Percentiles rank a stretch among this genome's conserved stretches.
These are phyloP conservation scores for Moricandia arvensis DNA, from an alignment of 345 rosid species.

Conservation along the genomic window DNA sequence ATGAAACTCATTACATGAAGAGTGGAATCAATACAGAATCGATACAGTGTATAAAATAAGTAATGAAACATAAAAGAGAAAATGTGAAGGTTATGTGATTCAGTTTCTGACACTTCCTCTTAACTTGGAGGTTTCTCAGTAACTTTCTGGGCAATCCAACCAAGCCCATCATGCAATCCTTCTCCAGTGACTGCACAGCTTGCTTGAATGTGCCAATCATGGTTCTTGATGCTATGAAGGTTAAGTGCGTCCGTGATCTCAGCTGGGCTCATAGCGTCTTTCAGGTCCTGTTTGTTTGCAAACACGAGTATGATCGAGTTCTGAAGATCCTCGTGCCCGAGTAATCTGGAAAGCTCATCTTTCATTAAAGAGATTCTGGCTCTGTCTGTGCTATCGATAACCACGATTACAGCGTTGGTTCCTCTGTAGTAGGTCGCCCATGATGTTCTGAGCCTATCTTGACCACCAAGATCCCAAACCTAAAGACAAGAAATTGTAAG, in stretches of 20 bases:
- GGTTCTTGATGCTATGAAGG: constrained; percentile 53
- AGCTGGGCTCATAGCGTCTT: constrained; percentile 92
- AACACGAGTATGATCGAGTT: constrained; percentile 71
- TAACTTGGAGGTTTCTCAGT: neutral
- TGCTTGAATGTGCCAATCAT: neutral
- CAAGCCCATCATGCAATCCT: neutral
- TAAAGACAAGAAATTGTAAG: no score
- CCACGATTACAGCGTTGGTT: constrained; percentile 82
- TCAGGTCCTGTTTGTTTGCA: constrained; percentile 90
- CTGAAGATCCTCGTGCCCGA: constrained; percentile 81
- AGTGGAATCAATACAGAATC: neutral
- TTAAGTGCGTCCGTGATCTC: constrained; percentile 83
- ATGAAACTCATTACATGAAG: neutral
- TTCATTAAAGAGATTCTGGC: constrained; percentile 83
- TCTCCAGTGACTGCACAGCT: neutral
- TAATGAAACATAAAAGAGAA: neutral
- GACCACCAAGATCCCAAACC: constrained; percentile 99
- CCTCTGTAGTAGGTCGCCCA: constrained; percentile 97
- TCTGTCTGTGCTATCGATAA: constrained; percentile 94
- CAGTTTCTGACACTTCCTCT: neutral
- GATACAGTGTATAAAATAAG: no score
- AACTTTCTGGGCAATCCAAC: neutral
- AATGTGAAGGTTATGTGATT: neutral
- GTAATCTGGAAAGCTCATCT: constrained; percentile 76
- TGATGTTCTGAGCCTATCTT: constrained; percentile 86